Evolutionary conservation across 2,329 filamentous ascomycete genomes (phyloP).

Genomic region (Neurospora crassa): DNA sequence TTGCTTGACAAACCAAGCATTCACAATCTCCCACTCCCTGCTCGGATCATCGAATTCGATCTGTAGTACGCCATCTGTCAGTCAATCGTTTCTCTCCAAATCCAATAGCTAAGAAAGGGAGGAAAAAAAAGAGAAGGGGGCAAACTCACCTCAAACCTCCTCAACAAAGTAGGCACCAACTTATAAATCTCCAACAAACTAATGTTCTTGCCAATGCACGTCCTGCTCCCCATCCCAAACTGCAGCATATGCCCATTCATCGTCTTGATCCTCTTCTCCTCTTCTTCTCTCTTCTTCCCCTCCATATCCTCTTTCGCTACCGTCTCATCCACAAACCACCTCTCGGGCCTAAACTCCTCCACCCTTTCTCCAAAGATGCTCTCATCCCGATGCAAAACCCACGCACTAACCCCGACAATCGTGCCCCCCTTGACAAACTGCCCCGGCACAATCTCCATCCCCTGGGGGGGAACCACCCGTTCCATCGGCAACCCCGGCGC

Average conservation of each 20-base stretch:
- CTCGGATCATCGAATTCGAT: slow-evolving; percentile 43
- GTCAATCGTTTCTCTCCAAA: background rate
- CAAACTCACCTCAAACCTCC: slow-evolving; percentile 49
- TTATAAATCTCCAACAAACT: slow-evolving; percentile 55
- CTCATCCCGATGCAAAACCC: slow-evolving; percentile 60
- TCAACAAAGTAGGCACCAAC: slow-evolving; percentile 49
- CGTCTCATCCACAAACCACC: slow-evolving; percentile 45
- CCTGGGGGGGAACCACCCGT: slow-evolving; percentile 57
- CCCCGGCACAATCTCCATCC: slow-evolving; percentile 50
- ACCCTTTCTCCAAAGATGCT: slow-evolving; percentile 61
- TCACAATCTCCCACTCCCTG: slow-evolving; percentile 48
- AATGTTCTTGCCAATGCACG: slow-evolving; percentile 62
- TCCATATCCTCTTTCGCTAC: background rate
- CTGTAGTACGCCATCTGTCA: slow-evolving; percentile 23
- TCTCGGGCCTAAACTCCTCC: slow-evolving; percentile 57
- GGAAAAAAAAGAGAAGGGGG: background rate
- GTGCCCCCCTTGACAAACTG: slow-evolving; percentile 57
- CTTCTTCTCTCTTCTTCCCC: slow-evolving; percentile 21
- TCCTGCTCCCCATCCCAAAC: slow-evolving; percentile 62
- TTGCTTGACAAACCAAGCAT: slow-evolving; percentile 56
- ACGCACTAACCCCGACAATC: slow-evolving; percentile 65
- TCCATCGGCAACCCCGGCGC: slow-evolving; percentile 65
- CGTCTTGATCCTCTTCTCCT: slow-evolving; percentile 47
- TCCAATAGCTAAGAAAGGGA: background rate
- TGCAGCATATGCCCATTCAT: slow-evolving; percentile 66